phyloP scores from a whole-genome alignment of 169 alveolate genomes.

The Eimeria maxima region DNA sequence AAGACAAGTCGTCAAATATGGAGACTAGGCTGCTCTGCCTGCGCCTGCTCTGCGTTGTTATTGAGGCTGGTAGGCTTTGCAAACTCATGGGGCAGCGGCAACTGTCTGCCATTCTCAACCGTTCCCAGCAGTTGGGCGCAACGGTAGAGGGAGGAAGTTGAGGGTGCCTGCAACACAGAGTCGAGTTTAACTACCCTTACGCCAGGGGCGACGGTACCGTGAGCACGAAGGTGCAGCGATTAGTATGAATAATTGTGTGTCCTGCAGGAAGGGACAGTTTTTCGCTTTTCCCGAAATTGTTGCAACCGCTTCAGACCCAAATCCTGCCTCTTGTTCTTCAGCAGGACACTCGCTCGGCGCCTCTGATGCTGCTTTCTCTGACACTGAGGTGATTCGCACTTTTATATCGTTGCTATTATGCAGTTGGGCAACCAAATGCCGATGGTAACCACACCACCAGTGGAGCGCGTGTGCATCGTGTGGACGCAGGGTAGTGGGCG shows the following conservation, averaged over 20 bases:
- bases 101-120: background rate
- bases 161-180: background rate
- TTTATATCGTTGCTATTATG: background rate
- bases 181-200: background rate
- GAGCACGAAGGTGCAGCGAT: conserved; percentile 2
- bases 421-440: background rate
- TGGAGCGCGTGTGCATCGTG: background rate
- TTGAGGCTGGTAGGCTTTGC: conserved; percentile 59
- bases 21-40: conserved; percentile 48
- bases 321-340: conserved; percentile 68
- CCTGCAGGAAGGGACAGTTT: conserved; percentile 31
- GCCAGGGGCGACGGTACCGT: background rate
- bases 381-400: conserved; percentile 36
- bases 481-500: conserved; percentile 55
- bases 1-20: conserved; percentile 32
- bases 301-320: conserved; percentile 54
- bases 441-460: background rate
- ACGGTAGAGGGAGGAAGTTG: background rate
- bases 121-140: background rate
- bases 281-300: conserved; percentile 18
- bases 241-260: background rate
- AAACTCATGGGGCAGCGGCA: background rate
- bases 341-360: conserved; percentile 65
- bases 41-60: conserved; percentile 50
- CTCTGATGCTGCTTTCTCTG: conserved; percentile 56